Evolutionary conservation across 2,329 filamentous ascomycete species (phyloP).

Genomic region (Fusarium citri): DNA sequence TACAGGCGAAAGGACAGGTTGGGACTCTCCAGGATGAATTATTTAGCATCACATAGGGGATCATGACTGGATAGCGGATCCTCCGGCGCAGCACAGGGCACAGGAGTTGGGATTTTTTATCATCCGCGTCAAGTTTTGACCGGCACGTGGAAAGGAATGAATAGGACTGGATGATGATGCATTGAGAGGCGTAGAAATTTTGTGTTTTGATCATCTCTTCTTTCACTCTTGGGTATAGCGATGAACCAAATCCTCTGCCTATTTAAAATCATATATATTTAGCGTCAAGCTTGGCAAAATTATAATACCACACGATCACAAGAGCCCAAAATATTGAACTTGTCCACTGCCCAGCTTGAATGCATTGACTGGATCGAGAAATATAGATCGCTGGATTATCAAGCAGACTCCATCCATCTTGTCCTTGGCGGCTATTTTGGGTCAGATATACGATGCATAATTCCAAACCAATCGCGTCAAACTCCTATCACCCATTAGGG

Average conservation of each 20-base stretch:
- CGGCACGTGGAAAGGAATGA: conserved; percentile 29
- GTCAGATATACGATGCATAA: not conserved
- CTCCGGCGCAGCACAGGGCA: conserved; percentile 31
- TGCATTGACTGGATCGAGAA: not conserved
- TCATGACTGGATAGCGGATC: conserved; percentile 39
- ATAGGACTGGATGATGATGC: conserved; percentile 27
- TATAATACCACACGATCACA: not conserved
- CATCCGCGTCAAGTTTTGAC: conserved; percentile 33
- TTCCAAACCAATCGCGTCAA: conserved; percentile 2
- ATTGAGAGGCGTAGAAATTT: conserved; percentile 39
- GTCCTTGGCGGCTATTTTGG: conserved; percentile 7
- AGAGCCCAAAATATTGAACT: not conserved
- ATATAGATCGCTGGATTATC: conserved; percentile 15
- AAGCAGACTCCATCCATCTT: conserved; percentile 4
- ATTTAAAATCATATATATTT: conserved; percentile 25
- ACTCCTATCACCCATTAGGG: not conserved
- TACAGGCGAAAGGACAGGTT: conserved; percentile 10
- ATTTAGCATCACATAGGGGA: conserved; percentile 43
- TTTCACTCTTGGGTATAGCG: conserved; percentile 20
- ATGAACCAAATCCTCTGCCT: conserved; percentile 30
- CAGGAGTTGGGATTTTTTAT: conserved; percentile 31
- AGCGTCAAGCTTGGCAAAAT: conserved; percentile 30
- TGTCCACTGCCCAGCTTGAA: not conserved
- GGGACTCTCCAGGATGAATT: conserved; percentile 2
- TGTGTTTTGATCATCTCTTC: conserved; percentile 15